Percentiles rank a stretch among this genome's conserved stretches.
These are phyloP conservation scores for Harrya chromipes DNA, from an alignment of 768 basidiomycete species.

Conservation along the genomic window DNA sequence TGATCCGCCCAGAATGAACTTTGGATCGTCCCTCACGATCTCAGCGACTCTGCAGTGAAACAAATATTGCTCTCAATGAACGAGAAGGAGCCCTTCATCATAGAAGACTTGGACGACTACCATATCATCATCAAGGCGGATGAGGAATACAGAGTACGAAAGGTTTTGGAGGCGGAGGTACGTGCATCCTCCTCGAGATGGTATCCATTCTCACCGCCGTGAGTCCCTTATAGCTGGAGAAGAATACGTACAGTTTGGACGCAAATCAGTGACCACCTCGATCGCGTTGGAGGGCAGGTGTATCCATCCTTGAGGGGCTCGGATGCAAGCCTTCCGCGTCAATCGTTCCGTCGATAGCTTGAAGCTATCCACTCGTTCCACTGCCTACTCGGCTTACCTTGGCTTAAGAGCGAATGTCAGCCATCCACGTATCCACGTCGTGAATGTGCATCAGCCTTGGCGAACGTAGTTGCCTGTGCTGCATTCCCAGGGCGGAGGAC, in stretches of 20 bases:
- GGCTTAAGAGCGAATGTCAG: too few species aligned
- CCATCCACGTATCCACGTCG: too few species aligned
- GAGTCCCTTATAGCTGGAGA: conserved; percentile 56
- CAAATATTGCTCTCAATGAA: conserved; percentile 83
- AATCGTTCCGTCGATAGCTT: too few species aligned
- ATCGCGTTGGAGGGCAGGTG: too few species aligned
- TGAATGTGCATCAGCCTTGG: too few species aligned
- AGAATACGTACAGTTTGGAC: conserved; percentile 51
- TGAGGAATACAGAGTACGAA: conserved; percentile 69
- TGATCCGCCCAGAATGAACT: not conserved
- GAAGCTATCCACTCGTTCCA: too few species aligned
- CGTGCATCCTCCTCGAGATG: not conserved
- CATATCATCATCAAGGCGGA: conserved; percentile 84
- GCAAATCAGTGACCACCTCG: too few species aligned
- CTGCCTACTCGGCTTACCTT: too few species aligned
- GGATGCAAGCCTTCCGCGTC: too few species aligned
- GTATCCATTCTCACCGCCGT: not conserved
- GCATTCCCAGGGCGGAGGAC: too few species aligned
- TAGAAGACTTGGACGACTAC: conserved; percentile 82
- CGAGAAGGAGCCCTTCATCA: conserved; percentile 75
- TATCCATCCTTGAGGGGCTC: too few species aligned
- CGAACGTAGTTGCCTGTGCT: too few species aligned
- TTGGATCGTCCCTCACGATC: not conserved
- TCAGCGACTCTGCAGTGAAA: conserved; percentile 85
- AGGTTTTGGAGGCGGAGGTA: conserved; percentile 75